Evolutionary conservation across 1,284 basidiomycete species (phyloP), one percentile per base, ranked within the genome.

Genomic region (Trametes hirsuta): DNA sequence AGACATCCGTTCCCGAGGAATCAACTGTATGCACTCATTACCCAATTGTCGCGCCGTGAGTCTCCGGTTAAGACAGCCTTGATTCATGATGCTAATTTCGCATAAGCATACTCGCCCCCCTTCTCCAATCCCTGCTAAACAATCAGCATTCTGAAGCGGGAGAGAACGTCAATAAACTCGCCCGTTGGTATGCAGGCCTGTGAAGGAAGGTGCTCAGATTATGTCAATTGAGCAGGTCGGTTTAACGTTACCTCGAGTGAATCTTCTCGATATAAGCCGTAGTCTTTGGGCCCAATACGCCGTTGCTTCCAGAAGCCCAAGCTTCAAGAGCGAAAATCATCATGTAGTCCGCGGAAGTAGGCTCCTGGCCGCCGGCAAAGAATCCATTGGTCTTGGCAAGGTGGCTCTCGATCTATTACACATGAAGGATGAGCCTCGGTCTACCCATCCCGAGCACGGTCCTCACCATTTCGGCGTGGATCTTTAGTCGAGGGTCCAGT

Each of bases 331-430:
- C 61, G 58, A 77, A 77, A 6, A 70, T 60, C 75, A 79, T 77
- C 71, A 75, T 73, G 65, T 71, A 78, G 61, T 79, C 77, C 25
- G 77, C 75, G 34, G 74, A 61, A 11, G 78, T 79, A 21, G 77
- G 77, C 48, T 71, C 68, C 12, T 69, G 65, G n/a, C 76, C 77
- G 11, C 75, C 77, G 8, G 76, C 77, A 44, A 79, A 71, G 71
- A 73, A 77, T 36, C 71, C 69, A 14, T 69, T 66, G 41, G 61
- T 61, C 68, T 71, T 70, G 30, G 63, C 50, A 21, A 71, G 64
- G 51, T 72, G 69, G 4, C 61, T 47, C 53, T 72, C 70, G 40
- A 73, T 68, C 71, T 73, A 53, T 15, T 15, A 37, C 14, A 15
- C 5, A 10, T 5, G 12, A 6, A 52, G 18, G 18, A 11, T 47